Evolutionary conservation across 345 rosid genomes (phyloP).

Genomic region (Dimocarpus longan): DNA sequence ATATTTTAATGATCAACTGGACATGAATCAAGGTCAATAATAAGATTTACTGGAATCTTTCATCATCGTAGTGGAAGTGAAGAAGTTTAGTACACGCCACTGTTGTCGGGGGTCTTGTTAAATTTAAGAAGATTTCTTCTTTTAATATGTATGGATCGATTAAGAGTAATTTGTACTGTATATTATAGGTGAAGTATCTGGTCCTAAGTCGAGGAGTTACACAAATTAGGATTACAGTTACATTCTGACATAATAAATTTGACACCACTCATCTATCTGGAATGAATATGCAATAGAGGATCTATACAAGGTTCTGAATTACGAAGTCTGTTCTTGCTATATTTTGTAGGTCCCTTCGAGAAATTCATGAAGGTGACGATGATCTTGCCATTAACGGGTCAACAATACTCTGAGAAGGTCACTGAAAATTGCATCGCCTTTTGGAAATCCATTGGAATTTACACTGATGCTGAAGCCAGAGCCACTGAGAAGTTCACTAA

Average conservation of each 20-base stretch:
- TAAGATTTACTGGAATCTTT: no score
- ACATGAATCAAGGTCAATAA: no score
- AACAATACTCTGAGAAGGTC: conserved; percentile 73
- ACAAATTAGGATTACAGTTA: not conserved
- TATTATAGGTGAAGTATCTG: no score
- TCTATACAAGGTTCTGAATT: not conserved
- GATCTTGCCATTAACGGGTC: conserved; percentile 68
- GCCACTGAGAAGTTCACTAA: conserved; percentile 60
- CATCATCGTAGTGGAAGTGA: no score
- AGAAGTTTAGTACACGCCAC: no score
- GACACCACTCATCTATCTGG: not conserved
- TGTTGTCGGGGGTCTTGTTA: not conserved
- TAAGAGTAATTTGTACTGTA: not conserved
- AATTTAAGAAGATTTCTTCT: not conserved
- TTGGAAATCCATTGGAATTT: conserved; percentile 76
- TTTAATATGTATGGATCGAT: not conserved
- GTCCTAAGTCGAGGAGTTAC: not conserved
- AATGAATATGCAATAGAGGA: not conserved
- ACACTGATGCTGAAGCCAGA: conserved; percentile 70
- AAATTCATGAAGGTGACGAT: conserved; percentile 62
- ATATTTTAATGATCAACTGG: no score
- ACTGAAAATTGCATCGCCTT: conserved; percentile 66
- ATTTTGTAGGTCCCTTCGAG: conserved; percentile 56
- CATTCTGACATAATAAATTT: not conserved
- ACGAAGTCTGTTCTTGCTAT: not conserved